phyloP scores from a whole-genome alignment of 2,329 filamentous ascomycete genomes.

The Pseudomassariella vexata region DNA sequence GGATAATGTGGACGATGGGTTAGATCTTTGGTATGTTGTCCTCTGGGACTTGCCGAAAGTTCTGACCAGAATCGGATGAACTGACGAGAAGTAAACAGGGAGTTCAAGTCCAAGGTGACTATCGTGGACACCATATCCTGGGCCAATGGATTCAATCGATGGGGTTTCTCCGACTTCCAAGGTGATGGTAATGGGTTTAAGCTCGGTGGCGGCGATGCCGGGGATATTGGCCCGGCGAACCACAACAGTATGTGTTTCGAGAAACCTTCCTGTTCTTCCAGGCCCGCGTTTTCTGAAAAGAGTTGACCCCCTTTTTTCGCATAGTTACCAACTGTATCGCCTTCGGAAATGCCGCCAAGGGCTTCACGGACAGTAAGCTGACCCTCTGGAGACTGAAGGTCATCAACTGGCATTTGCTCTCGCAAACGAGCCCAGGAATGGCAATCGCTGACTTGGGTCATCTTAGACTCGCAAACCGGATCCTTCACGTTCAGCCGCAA shows the following conservation, averaged over 20 bases:
- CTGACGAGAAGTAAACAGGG: too few species aligned
- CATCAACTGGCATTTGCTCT: too few species aligned
- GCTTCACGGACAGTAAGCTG: conserved; percentile 43
- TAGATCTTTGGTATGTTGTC: conserved; percentile 38
- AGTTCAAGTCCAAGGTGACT: conserved; percentile 33
- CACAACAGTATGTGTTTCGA: conserved; percentile 40
- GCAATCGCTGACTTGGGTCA: too few species aligned
- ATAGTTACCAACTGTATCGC: too few species aligned
- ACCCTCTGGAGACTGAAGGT: too few species aligned
- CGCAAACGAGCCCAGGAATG: too few species aligned
- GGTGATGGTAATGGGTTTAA: conserved; percentile 43
- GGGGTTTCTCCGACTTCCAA: conserved; percentile 34
- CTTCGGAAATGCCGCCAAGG: conserved; percentile 34
- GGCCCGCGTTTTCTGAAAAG: too few species aligned
- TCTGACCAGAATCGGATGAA: too few species aligned
- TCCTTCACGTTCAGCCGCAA: conserved; percentile 32
- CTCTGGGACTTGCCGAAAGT: too few species aligned
- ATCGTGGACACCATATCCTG: conserved; percentile 36
- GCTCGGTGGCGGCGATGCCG: conserved; percentile 32
- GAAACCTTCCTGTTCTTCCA: too few species aligned
- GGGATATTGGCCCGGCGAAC: conserved; percentile 31
- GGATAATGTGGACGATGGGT: conserved; percentile 45
- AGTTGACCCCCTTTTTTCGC: too few species aligned
- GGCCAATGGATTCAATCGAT: conserved; percentile 39
- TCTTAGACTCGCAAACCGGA: conserved; percentile 36